Base-by-base conservation (phyloP, 768 basidiomycete genomes). In the Auricularia sp. region DNA sequence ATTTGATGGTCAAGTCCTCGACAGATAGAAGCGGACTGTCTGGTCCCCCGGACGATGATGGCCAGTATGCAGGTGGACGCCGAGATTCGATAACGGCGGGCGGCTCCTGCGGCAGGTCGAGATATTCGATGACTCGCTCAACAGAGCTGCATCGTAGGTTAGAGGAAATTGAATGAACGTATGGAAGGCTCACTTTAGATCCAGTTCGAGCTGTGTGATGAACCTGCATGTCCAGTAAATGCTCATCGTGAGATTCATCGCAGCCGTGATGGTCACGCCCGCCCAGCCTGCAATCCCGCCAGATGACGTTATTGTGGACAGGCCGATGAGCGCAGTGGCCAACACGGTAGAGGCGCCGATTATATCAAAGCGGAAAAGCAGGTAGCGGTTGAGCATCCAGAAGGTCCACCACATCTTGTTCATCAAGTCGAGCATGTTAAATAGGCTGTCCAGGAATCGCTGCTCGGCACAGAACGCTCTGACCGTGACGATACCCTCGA, bases 261-360 rank as follows among this genome's bases (percentile, higher is more conserved):
- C 65, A 29, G 61, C 62, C 12, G 63, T 66, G 39, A 93, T 92
- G 4, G 77, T 76, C 66, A 78, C 85, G 87, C 77, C 65, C 84
- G 76, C 77, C 33, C 72, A 72, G 12, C 77, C 67, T 12, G 53
- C 36, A 36, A 36, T 34, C 6, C 62, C 36, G 1, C 56, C 56
- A 6, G 14, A 12, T 21, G 56, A 59, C 4, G 59, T 56, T 14
- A 58, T 61, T 16, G 65, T 16, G 36, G 34, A 23, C 23, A 59
- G 56, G 56, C 56, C 56, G 56, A 59, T 23, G 23, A 59, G 29
- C 56, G 56, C 56, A 1, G 56, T 59, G 18, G 23, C 23, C 4
- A 62, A n/a, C 21, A 62, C 43, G 12, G 61, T 42, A 23, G 29
- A 21, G 33, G 61, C 61, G n/a, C 65, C 65, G 53, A 64, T 63